phyloP scores from a whole-genome alignment of 495 filamentous ascomycete genomes.

The Trichocladium uniseriatum region DNA sequence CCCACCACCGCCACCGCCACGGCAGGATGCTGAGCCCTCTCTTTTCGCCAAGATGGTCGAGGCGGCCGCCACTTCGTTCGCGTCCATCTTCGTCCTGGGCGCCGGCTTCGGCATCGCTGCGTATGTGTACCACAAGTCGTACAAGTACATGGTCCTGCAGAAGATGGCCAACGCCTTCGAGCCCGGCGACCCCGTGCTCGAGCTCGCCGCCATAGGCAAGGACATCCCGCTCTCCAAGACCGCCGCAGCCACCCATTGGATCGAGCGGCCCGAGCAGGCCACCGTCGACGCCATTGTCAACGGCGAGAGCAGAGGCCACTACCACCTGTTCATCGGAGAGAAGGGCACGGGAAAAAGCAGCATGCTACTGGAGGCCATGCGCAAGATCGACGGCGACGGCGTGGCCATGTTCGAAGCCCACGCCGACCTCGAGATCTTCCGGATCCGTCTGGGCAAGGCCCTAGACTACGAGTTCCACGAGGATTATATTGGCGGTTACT shows the following conservation, averaged over 20 bases:
- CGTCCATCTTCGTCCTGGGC: constrained; percentile 76
- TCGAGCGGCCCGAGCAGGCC: constrained; percentile 67
- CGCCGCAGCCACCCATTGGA: constrained; percentile 63
- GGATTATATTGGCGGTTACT: constrained; percentile 91
- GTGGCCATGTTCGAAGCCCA: constrained; percentile 94
- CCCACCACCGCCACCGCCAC: constrained; percentile 13
- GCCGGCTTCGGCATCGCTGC: constrained; percentile 61
- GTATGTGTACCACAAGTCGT: constrained; percentile 76
- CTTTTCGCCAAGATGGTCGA: constrained; percentile 70
- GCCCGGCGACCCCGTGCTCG: constrained; percentile 84
- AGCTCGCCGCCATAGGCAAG: constrained; percentile 67
- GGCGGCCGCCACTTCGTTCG: constrained; percentile 72
- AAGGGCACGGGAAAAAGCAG: constrained; percentile 94
- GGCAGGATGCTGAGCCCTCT: constrained; percentile 24
- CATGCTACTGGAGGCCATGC: constrained; percentile 92
- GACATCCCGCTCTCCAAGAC: constrained; percentile 40
- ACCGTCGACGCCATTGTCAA: constrained; percentile 69
- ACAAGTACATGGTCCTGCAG: constrained; percentile 76
- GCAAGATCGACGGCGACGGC: constrained; percentile 74
- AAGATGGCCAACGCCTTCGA: constrained; percentile 94
- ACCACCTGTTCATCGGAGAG: constrained; percentile 89
- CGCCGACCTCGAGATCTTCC: constrained; percentile 89
- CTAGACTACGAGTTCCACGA: constrained; percentile 85
- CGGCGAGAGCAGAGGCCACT: constrained; percentile 63
- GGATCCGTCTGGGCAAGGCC: constrained; percentile 81